Conservation (phyloP, 2,329 filamentous ascomycete species). For the Ilyonectria robusta region DNA sequence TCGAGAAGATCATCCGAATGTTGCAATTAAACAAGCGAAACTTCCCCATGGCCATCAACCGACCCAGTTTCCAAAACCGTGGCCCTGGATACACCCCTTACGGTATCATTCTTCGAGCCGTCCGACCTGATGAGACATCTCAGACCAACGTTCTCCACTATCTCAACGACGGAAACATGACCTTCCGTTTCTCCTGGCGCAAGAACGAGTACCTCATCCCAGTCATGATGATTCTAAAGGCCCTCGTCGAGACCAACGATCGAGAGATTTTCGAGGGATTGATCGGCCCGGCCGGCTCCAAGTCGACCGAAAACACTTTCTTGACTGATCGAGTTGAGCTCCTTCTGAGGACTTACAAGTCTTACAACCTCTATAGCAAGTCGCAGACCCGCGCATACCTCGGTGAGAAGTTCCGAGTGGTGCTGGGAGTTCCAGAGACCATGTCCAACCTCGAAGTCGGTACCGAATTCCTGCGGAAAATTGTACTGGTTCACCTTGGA, state of each 20-base stretch:
- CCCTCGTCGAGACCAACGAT: conserved; percentile 95
- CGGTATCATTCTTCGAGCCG: conserved; percentile 91
- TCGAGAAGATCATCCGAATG: conserved; percentile 95
- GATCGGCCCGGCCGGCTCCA: conserved; percentile 82
- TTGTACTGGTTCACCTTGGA: conserved; percentile 93
- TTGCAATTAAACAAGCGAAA: conserved; percentile 92
- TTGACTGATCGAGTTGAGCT: conserved; percentile 95
- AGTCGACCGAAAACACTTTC: conserved; percentile 89
- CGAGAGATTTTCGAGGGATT: conserved; percentile 96
- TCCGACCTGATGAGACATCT: conserved; percentile 96
- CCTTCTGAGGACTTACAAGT: conserved; percentile 92
- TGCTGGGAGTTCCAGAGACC: conserved; percentile 86
- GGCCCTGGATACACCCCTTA: conserved; percentile 90
- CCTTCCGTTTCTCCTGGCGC: conserved; percentile 96
- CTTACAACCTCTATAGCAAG: conserved; percentile 86
- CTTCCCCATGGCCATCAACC: conserved; percentile 94
- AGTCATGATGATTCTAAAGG: conserved; percentile 96
- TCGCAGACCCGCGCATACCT: conserved; percentile 87
- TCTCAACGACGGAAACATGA: conserved; percentile 94
- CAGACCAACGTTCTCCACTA: conserved; percentile 98
- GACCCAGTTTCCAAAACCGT: conserved; percentile 90
- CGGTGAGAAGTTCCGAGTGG: conserved; percentile 90
- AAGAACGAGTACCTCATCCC: conserved; percentile 98
- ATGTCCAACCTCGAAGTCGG: conserved; percentile 91
- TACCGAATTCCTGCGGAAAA: conserved; percentile 89